phyloP scores from a whole-genome alignment of 495 filamentous ascomycete genomes.

The Aspergillus campestris region DNA sequence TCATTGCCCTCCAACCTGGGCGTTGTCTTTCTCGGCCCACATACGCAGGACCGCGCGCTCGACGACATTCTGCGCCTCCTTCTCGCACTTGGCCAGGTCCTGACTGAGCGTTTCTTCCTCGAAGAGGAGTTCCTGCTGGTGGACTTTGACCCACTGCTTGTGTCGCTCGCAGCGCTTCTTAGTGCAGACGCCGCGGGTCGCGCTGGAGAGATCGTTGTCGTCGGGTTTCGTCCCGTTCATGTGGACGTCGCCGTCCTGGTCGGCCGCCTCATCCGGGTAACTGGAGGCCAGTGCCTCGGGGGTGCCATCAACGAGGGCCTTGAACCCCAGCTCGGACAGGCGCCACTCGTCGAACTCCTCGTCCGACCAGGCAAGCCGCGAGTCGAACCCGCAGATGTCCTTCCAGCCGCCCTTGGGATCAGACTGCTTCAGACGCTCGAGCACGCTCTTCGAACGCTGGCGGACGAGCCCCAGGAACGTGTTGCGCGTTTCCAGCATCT shows the following conservation, averaged over 20 bases:
- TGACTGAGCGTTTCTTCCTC: conserved; percentile 34
- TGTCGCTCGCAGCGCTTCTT: conserved; percentile 47
- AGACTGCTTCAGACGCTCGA: conserved; percentile 38
- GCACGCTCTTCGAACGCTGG: conserved; percentile 33
- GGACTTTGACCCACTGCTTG: conserved; percentile 43
- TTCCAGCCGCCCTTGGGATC: conserved; percentile 50
- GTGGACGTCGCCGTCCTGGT: conserved; percentile 29
- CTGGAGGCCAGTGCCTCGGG: conserved; percentile 28
- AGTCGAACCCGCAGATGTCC: conserved; percentile 59
- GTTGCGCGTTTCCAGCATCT: conserved; percentile 37
- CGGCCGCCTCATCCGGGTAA: conserved; percentile 15
- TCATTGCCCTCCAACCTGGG: conserved; percentile 12
- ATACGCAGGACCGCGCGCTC: conserved; percentile 39
- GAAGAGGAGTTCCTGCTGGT: conserved; percentile 42
- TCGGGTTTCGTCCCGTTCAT: conserved; percentile 26
- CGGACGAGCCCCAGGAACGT: conserved; percentile 36
- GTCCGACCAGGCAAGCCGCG: conserved; percentile 51
- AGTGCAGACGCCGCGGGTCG: conserved; percentile 40
- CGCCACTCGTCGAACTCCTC: conserved; percentile 53
- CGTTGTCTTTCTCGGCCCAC: conserved; percentile 33
- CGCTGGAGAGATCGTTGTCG: conserved; percentile 18
- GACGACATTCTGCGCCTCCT: conserved; percentile 37
- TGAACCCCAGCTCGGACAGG: conserved; percentile 29
- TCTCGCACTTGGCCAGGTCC: conserved; percentile 35
- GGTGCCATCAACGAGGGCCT: conserved; percentile 34